These are phyloP conservation scores for Stipa capillata DNA, from an alignment of 176 grass and related monocot genomes.

Conservation along the genomic window DNA sequence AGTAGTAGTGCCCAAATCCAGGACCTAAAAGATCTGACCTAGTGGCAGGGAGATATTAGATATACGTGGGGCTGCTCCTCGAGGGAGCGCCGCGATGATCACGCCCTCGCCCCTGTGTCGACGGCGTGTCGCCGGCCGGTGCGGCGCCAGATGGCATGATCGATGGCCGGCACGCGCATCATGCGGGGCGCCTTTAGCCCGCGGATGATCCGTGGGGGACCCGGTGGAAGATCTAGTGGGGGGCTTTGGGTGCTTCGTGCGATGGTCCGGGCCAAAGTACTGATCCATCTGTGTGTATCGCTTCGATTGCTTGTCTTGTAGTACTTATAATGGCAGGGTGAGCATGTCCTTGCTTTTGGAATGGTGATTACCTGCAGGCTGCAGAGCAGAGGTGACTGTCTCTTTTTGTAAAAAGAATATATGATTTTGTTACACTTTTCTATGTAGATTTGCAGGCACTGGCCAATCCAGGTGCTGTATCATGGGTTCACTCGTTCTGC, in stretches of 20 bases:
- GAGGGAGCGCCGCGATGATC: not conserved
- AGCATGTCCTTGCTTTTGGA: not conserved
- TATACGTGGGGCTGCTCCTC: not conserved
- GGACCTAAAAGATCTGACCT: too few relatives aligned
- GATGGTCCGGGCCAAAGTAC: too few relatives aligned
- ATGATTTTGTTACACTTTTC: not conserved
- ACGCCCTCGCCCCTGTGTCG: not conserved
- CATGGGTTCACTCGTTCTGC: not conserved
- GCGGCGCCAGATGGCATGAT: not conserved
- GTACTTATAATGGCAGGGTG: not conserved
- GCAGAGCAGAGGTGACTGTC: not conserved
- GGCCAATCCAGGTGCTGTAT: not conserved
- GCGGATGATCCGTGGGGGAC: too few relatives aligned
- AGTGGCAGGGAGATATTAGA: too few relatives aligned
- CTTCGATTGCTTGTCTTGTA: conserved; percentile 1
- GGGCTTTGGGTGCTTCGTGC: not conserved
- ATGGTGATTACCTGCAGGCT: not conserved
- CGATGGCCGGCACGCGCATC: not conserved
- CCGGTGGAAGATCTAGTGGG: too few relatives aligned
- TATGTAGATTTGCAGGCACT: not conserved
- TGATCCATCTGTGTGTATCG: not conserved
- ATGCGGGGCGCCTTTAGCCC: too few relatives aligned
- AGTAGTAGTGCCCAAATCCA: too few relatives aligned
- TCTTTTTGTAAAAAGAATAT: too few relatives aligned
- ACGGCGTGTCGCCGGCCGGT: not conserved